Evolutionary conservation across 108 stramenopile species (phyloP).

Genomic region (Bacterosira constricta): DNA sequence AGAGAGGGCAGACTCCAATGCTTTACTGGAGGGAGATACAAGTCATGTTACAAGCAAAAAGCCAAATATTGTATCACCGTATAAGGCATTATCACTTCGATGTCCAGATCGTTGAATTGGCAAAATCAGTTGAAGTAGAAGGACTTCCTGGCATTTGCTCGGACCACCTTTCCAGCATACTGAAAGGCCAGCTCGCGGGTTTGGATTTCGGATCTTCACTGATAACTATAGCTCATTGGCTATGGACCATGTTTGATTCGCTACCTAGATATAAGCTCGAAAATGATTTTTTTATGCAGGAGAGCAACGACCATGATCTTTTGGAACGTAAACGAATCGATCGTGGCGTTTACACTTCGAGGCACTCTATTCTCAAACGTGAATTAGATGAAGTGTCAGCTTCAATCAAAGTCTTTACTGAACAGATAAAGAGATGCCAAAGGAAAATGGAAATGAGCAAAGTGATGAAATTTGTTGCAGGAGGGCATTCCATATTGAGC

Average conservation of each 20-base stretch:
- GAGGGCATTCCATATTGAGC: conserved; percentile 40
- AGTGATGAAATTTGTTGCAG: conserved; percentile 24
- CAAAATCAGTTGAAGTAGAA: conserved; percentile 19
- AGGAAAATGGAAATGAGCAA: conserved; percentile 10
- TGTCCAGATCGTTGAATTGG: conserved; percentile 1
- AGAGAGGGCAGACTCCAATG: neutral
- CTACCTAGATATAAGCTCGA: neutral
- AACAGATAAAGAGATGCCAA: neutral
- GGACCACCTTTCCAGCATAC: conserved; percentile 1
- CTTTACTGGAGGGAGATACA: conserved; percentile 14
- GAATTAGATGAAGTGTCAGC: conserved; percentile 15
- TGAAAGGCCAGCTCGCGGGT: neutral
- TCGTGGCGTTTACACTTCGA: conserved; percentile 7
- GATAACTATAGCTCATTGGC: conserved; percentile 15
- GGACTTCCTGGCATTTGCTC: conserved; percentile 14
- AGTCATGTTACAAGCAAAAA: neutral
- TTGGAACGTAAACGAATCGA: conserved; percentile 20
- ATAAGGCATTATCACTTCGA: conserved; percentile 28
- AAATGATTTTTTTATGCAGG: conserved; percentile 5
- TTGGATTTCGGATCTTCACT: neutral
- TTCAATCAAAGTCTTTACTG: neutral
- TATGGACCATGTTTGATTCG: conserved; percentile 5
- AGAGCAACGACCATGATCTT: conserved; percentile 15
- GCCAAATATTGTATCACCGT: conserved; percentile 17
- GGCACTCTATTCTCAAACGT: conserved; percentile 12